Percentiles rank a stretch among this genome's conserved stretches.
These are phyloP conservation scores for Scalesia atractyloides DNA, from an alignment of 129 eudicot species.

Conservation along the genomic window DNA sequence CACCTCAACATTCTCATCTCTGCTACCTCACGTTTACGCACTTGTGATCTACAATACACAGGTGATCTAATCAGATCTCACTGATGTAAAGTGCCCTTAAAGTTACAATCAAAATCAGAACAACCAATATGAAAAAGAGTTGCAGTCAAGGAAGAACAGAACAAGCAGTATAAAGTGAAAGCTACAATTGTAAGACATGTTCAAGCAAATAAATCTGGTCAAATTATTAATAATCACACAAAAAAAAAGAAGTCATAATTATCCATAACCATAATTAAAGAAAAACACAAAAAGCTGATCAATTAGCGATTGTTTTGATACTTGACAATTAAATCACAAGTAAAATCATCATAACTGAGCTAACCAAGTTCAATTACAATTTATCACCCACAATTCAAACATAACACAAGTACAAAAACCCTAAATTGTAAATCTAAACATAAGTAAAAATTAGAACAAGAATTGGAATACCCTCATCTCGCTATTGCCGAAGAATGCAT, in stretches of 20 bases:
- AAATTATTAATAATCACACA: constrained; percentile 1
- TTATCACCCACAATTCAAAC: too few species aligned
- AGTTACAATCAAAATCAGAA: neutral
- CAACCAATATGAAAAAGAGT: constrained; percentile 4
- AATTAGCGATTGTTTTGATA: neutral
- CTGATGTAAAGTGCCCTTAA: constrained; percentile 12
- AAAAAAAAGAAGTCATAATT: neutral
- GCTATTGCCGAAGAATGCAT: constrained; percentile 92
- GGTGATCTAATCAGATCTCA: neutral
- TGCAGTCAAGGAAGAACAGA: constrained; percentile 2
- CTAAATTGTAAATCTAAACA: constrained; percentile 15
- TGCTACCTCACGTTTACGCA: too few species aligned
- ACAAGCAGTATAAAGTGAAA: neutral
- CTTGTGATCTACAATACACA: too few species aligned
- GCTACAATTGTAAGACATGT: neutral
- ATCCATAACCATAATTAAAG: constrained; percentile 18
- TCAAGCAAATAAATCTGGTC: neutral
- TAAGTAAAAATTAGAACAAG: neutral
- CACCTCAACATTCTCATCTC: too few species aligned
- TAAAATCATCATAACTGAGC: neutral
- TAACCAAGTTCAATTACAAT: neutral
- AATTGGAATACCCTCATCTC: constrained; percentile 79
- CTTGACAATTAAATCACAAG: constrained; percentile 20
- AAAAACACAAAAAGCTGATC: neutral
- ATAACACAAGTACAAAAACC: constrained; percentile 7